Base-by-base conservation (phyloP, 495 filamentous ascomycete genomes). In the Talaromyces thailandensis region DNA sequence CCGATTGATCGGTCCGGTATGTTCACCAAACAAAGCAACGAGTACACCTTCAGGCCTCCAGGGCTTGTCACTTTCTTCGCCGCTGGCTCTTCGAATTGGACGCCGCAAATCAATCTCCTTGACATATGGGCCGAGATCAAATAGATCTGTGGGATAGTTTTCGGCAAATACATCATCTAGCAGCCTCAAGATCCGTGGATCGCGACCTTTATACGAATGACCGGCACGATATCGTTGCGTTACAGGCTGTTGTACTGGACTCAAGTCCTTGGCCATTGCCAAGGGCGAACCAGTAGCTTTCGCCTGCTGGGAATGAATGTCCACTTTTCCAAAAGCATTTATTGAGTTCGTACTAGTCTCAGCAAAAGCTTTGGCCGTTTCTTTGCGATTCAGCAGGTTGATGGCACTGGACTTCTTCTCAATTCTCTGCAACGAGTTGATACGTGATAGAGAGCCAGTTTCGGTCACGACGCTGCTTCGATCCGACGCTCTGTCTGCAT, bases 161-260 rank as follows among this genome's bases (percentile, higher is more conserved):
- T 96, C 92, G 4, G 93, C 80, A 68, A 92, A 96, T 67, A 97
- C 88, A 32, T 86, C 84, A 68, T 98, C 90, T 3, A 99, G 79
- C 71, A 98, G 85, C 66, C 84, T 88, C 53, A 97, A 75, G 16
- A 98, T 86, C 58, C 82, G 88, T 6, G 93, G 95, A 67, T 99
- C 92, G 69, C 92, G 88, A 3, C 93, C 94, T n/a, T 77, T 74
- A 68, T 97, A 97, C 0, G 87, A 88, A 68, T 95, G 91, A 37
- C 73, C 76, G 16, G 78, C 75, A 60, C 73, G 69, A 70, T 80
- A 67, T 12, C 76, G 73, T 4, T 75, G 73, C 0, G 67, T 60
- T 9, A 28, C 18, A 4, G 61, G 48, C 6, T 58, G 35, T 56
- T 63, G 71, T 64, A 24, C 59, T 57, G 61, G 61, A 67, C 62